Conservation (phyloP, 2,329 filamentous ascomycete genomes). For the Elsinoe necatrix region DNA sequence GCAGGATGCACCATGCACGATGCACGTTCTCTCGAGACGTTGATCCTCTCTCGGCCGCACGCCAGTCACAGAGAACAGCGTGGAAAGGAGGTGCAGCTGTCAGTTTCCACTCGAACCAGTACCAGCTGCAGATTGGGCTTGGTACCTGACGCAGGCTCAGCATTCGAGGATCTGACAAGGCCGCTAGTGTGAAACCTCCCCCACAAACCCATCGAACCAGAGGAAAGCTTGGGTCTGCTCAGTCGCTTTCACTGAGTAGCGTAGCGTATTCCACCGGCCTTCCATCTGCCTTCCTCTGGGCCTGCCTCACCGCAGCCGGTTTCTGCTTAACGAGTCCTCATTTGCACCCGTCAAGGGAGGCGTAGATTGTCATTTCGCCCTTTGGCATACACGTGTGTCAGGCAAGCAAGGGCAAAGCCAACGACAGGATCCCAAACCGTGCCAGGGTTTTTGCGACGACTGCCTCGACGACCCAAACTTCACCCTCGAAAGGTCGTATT, state of each 20-base stretch:
- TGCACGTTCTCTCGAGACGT: neutral
- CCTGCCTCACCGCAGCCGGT: neutral
- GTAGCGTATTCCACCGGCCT: slow-evolving; percentile 3
- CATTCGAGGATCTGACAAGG: slow-evolving; percentile 6
- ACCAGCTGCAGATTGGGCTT: neutral
- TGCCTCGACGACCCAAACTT: neutral
- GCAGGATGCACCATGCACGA: neutral
- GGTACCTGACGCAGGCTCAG: slow-evolving; percentile 12
- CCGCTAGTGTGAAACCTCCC: slow-evolving; percentile 12
- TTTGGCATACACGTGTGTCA: neutral
- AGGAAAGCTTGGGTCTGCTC: neutral
- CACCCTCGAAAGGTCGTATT: neutral
- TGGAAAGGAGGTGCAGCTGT: slow-evolving; percentile 3
- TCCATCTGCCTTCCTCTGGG: slow-evolving; percentile 1
- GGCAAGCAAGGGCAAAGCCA: slow-evolving; percentile 4
- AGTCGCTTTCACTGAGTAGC: neutral
- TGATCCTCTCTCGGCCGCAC: neutral
- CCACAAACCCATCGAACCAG: slow-evolving; percentile 2
- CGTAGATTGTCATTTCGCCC: neutral
- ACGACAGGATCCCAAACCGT: slow-evolving; percentile 1
- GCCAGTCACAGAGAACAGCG: neutral
- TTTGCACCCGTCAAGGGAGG: neutral
- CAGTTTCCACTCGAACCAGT: neutral
- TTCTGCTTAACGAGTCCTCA: slow-evolving; percentile 2
- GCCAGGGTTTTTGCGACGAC: slow-evolving; percentile 14